These are phyloP conservation scores for Sarcodon sp. DNA, from an alignment of 768 basidiomycete species.

Conservation along the genomic window DNA sequence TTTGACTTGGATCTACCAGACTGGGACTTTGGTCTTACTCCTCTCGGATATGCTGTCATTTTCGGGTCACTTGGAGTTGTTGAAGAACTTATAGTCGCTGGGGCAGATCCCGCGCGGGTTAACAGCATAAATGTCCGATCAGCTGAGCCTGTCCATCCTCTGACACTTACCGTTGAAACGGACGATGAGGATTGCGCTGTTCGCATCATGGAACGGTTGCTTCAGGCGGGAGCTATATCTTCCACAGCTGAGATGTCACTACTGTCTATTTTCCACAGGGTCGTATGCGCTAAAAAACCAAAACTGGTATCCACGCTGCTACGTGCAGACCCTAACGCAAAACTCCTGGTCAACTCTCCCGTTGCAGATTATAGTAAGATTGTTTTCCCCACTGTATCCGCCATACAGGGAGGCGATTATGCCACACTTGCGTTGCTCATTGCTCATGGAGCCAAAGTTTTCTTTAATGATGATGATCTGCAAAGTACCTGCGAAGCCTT, in stretches of 20 bases:
- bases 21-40: conserved; percentile 46
- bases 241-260: conserved; percentile 15
- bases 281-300: conserved; percentile 12
- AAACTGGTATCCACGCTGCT: conserved; percentile 15
- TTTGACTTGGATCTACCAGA: conserved; percentile 40
- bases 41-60: conserved; percentile 37
- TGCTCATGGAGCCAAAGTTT: conserved; percentile 16
- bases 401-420: conserved; percentile 12
- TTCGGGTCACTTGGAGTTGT: conserved; percentile 30
- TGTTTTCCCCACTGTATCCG: conserved; percentile 15
- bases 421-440: conserved; percentile 16
- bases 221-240: conserved; percentile 15
- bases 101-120: conserved; percentile 29
- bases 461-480: conserved; percentile 13
- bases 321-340: conserved; percentile 16
- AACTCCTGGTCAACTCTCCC: conserved; percentile 15
- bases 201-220: conserved; percentile 15
- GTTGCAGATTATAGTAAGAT: conserved; percentile 1
- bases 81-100: conserved; percentile 31
- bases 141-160: conserved; percentile 10
- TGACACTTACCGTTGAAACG: conserved; percentile 14
- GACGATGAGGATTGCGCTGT: conserved; percentile 10
- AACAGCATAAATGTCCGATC: conserved; percentile 14
- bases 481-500: conserved; percentile 10
- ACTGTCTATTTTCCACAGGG: conserved; percentile 18